Conservation (phyloP, 257 asterid genomes). For the Echium plantagineum region DNA sequence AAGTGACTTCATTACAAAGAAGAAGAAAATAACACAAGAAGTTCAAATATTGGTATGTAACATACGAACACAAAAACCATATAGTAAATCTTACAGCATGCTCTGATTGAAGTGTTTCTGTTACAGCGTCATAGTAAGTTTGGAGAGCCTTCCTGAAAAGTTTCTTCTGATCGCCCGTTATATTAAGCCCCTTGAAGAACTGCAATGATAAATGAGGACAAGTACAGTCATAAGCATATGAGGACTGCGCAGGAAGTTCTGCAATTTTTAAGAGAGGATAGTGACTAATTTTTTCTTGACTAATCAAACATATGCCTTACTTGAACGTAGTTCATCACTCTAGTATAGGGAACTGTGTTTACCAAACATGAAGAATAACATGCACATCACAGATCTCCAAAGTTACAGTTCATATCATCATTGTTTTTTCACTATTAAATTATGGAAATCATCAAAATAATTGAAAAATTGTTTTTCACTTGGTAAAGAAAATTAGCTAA, state of each 20-base stretch:
- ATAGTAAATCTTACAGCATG: conserved; percentile 59
- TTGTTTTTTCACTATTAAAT: too few species aligned
- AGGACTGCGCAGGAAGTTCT: neutral
- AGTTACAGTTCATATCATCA: too few species aligned
- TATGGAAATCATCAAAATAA: too few species aligned
- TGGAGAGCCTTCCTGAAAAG: conserved; percentile 68
- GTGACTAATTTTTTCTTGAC: too few species aligned
- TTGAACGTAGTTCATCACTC: too few species aligned
- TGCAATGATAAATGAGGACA: conserved; percentile 23
- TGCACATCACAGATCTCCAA: too few species aligned
- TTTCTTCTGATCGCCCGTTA: conserved; percentile 73
- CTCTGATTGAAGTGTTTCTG: conserved; percentile 86
- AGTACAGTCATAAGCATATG: conserved; percentile 11
- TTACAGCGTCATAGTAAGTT: conserved; percentile 68
- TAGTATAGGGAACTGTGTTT: too few species aligned
- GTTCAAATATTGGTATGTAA: neutral
- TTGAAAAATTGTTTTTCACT: too few species aligned
- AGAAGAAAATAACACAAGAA: conserved; percentile 9
- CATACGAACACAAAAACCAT: conserved; percentile 7
- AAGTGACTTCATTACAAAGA: conserved; percentile 43
- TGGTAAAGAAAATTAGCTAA: too few species aligned
- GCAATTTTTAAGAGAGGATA: neutral
- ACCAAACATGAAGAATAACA: too few species aligned
- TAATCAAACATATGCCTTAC: too few species aligned
- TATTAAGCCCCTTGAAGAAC: conserved; percentile 77